These are phyloP conservation scores for Talaromyces marneffei DNA, from an alignment of 2,329 filamentous ascomycete genomes.

Conservation along the genomic window DNA sequence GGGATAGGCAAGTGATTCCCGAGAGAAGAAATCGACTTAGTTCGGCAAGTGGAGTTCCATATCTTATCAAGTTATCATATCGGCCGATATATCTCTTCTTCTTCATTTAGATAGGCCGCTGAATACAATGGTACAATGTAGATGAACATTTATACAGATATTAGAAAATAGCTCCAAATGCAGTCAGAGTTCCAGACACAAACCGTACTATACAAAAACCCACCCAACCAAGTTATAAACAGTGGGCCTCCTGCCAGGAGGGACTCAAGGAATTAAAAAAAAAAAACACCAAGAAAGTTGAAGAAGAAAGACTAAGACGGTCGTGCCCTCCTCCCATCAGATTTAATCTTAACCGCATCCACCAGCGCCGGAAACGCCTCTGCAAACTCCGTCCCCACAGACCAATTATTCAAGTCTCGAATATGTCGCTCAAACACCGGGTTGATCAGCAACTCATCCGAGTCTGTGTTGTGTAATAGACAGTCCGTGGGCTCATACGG, in stretches of 20 bases:
- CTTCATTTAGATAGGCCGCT: not conserved
- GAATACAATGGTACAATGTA: not conserved
- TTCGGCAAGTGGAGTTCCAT: not conserved
- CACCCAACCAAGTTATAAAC: not conserved
- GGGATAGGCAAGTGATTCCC: not conserved
- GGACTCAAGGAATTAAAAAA: not conserved
- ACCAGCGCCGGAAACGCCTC: constrained; percentile 57
- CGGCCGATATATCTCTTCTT: not conserved
- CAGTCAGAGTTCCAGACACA: not conserved
- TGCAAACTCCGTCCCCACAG: constrained; percentile 63
- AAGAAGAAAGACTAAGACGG: not conserved
- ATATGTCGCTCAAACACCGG: constrained; percentile 81
- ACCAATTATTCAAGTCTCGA: constrained; percentile 72
- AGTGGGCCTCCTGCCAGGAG: not conserved
- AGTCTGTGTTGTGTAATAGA: constrained; percentile 49
- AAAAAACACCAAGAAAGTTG: not conserved
- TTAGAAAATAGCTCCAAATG: constrained; percentile 1
- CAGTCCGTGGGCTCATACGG: constrained; percentile 69
- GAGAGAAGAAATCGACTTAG: not conserved
- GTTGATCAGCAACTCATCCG: constrained; percentile 69
- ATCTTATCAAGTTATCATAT: not conserved
- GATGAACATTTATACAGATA: not conserved
- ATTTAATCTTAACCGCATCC: constrained; percentile 35
- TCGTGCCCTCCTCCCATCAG: constrained; percentile 10
- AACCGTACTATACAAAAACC: not conserved